Base-by-base conservation (phyloP, 441 rosid genomes). In the Populus hybrid region DNA sequence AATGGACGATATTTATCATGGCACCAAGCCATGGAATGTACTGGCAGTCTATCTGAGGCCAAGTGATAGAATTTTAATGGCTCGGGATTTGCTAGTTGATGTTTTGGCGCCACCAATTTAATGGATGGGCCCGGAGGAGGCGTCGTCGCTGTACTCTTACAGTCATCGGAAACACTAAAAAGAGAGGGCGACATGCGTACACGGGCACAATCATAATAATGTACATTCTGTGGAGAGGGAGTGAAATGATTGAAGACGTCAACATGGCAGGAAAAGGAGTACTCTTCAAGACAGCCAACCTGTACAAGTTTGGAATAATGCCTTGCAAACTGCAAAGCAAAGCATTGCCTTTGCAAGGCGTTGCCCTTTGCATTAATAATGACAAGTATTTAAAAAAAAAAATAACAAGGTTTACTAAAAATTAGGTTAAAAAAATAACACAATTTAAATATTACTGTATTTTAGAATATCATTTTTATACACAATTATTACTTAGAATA, bases 191-290 rank as follows among this genome's bases (percentile, higher is more conserved):
- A 34, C 74, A 61, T 71, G 71, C 76, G 63, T 6, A 36, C 36
- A 71, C 73, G 46, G 53, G 67, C 81, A 32, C 68, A 32, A 50
- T 23, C 79, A 65, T 67, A 23, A 65, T 67, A 23, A 76, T n/a
- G 67, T 21, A 46, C 34, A n/a, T 9, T 4, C 21, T 6, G 79
- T 35, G 8, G 50, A 28, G 70, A 28, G 53, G 10, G 53, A 14
- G 12, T 35, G 80, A 76, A 83, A 85, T 81, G 85, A 86, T 82
- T 69, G 82, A 87, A 38, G 83, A 82, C 83, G 75, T 86, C 78
- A 74, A 85, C 79, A 34, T 53, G 68, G 59, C 81, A 76, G 70
- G 67, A 69, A 64, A 73, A 66, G 69, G 67, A 21, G 35, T n/a
- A 57, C 1, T 0, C 42, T 18, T 6, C 20, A 18, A 73, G 12